Evolutionary conservation across 177 flowering plant genomes (phyloP).

Genomic region (Vitis hybrid): DNA sequence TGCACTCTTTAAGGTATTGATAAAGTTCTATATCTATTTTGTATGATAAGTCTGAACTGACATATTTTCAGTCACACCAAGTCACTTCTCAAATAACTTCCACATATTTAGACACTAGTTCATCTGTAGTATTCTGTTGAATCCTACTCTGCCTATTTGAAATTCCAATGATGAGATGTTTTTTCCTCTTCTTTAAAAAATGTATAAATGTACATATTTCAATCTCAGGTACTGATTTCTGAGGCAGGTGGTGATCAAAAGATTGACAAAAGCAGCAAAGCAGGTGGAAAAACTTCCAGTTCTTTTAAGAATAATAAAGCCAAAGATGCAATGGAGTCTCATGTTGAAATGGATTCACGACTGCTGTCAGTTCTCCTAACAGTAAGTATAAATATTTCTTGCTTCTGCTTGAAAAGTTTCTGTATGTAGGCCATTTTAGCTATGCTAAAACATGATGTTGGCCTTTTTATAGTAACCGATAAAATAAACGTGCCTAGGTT

Average conservation of each 20-base stretch:
- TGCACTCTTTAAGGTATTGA: conserved; percentile 85
- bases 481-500: too few species aligned
- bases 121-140: neutral
- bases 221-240: conserved; percentile 67
- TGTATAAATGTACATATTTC: too few species aligned
- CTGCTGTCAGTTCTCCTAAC: conserved; percentile 83
- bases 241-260: conserved; percentile 43
- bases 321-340: conserved; percentile 44
- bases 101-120: neutral
- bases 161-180: too few species aligned
- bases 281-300: conserved; percentile 20
- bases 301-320: conserved; percentile 27
- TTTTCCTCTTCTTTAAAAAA: too few species aligned
- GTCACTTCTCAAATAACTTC: neutral
- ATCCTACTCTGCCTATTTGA: too few species aligned
- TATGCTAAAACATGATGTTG: neutral
- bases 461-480: too few species aligned
- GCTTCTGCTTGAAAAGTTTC: conserved; percentile 3
- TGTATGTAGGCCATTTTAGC: neutral
- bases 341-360: conserved; percentile 85
- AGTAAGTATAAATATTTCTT: conserved; percentile 37
- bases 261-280: conserved; percentile 25
- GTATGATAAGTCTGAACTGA: neutral
- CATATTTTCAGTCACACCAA: neutral
- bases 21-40: neutral